phyloP scores from a whole-genome alignment of 1,284 basidiomycete species.

The Jaminaea rosea region DNA sequence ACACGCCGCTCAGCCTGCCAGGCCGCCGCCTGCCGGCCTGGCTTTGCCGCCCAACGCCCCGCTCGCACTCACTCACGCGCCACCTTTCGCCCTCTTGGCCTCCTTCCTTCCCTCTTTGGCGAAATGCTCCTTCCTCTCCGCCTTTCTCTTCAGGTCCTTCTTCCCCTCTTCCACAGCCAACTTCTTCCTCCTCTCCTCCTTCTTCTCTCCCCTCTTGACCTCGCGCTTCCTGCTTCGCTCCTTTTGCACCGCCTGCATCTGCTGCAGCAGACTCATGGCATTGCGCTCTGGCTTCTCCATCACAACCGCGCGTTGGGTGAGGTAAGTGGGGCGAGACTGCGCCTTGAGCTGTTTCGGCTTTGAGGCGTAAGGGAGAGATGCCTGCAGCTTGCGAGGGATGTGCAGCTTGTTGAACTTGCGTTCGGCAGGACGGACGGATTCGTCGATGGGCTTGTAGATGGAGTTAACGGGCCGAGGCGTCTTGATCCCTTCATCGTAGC shows the following conservation, averaged over 20 bases:
- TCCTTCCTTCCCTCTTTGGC: background rate
- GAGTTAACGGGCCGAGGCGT: constrained; percentile 78
- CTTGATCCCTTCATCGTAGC: constrained; percentile 71
- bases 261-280: constrained; percentile 83
- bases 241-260: constrained; percentile 83
- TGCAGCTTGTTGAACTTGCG: constrained; percentile 86
- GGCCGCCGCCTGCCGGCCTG: too few relatives aligned
- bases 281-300: constrained; percentile 90
- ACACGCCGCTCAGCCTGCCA: too few relatives aligned
- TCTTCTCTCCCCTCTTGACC: constrained; percentile 20
- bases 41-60: too few relatives aligned
- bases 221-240: constrained; percentile 75
- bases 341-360: constrained; percentile 78
- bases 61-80: too few relatives aligned
- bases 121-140: constrained; percentile 1
- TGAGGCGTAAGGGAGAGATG: constrained; percentile 77
- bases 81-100: constrained; percentile 33
- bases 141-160: constrained; percentile 12
- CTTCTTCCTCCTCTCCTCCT: constrained; percentile 16
- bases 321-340: constrained; percentile 60
- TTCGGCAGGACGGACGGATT: constrained; percentile 56
- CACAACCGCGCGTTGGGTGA: constrained; percentile 61
- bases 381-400: constrained; percentile 79
- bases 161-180: constrained; percentile 18
- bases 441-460: constrained; percentile 65